A percentile compares a stretch with the other conserved stretches of the same genome.
These are phyloP conservation scores for Pichia sp. DNA, from an alignment of 1,139 yeast genomes.

Conservation along the genomic window DNA sequence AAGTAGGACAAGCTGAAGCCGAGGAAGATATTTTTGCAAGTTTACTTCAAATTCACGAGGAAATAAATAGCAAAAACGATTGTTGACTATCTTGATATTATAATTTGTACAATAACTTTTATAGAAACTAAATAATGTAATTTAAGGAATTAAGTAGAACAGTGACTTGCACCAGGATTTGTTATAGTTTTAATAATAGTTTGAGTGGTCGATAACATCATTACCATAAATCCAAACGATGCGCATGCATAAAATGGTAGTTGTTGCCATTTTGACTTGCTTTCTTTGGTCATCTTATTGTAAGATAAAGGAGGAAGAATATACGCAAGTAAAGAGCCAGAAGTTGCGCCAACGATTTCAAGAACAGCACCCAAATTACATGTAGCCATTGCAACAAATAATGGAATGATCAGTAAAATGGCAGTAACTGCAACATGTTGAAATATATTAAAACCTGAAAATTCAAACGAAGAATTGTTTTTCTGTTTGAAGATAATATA, in stretches of 20 bases:
- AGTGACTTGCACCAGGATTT: slow-evolving; percentile 36
- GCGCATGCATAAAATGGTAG: slow-evolving; percentile 58
- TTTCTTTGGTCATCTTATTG: slow-evolving; percentile 51
- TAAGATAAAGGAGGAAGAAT: slow-evolving; percentile 85
- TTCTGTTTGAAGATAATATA: slow-evolving; percentile 28
- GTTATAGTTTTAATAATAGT: slow-evolving; percentile 53
- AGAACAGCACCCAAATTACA: slow-evolving; percentile 85
- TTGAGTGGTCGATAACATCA: slow-evolving; percentile 72
- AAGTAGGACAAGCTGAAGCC: background rate
- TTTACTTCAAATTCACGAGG: background rate
- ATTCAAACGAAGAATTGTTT: slow-evolving; percentile 18
- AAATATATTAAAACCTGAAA: slow-evolving; percentile 35
- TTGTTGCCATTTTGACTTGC: slow-evolving; percentile 37
- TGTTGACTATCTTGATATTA: background rate
- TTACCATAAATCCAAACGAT: slow-evolving; percentile 64
- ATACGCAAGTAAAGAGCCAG: slow-evolving; percentile 90
- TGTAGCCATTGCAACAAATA: slow-evolving; percentile 71
- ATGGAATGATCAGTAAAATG: slow-evolving; percentile 56
- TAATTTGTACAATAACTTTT: background rate
- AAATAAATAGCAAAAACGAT: background rate
- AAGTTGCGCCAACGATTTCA: slow-evolving; percentile 86
- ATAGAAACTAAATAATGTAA: background rate
- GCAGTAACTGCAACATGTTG: slow-evolving; percentile 68
- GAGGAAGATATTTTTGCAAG: background rate
- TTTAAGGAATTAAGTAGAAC: slow-evolving; percentile 23